These are phyloP conservation scores for Coemansia umbellata DNA, from an alignment of 192 early-diverging fungal genomes.

Conservation along the genomic window DNA sequence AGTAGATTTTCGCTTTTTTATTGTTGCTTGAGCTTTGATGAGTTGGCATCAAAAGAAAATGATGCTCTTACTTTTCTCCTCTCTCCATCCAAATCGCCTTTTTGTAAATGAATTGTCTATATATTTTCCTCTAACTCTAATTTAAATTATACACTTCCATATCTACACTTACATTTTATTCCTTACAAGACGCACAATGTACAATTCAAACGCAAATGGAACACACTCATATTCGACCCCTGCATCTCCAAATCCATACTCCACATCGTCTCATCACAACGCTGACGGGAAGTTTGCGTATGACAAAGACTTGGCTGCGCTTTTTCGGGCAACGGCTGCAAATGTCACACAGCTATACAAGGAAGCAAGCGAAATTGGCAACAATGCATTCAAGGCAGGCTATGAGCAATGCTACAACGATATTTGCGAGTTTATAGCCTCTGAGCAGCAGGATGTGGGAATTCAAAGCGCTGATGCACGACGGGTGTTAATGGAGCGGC, in stretches of 20 bases:
- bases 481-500: slow-evolving; percentile 21
- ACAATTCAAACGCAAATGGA: slow-evolving; percentile 21
- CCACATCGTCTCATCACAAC: slow-evolving; percentile 1
- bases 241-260: slow-evolving; percentile 30
- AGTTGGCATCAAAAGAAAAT: too few relatives aligned
- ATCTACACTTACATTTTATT: neutral
- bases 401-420: slow-evolving; percentile 50
- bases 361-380: slow-evolving; percentile 43
- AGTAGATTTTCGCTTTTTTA: too few relatives aligned
- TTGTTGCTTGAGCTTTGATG: too few relatives aligned
- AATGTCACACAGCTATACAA: slow-evolving; percentile 51
- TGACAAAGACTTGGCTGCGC: slow-evolving; percentile 37
- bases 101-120: slow-evolving; percentile 3
- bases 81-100: neutral
- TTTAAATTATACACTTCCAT: neutral
- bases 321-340: slow-evolving; percentile 46
- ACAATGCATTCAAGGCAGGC: slow-evolving; percentile 38
- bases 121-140: neutral
- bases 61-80: too few relatives aligned
- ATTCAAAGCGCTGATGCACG: neutral
- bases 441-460: neutral
- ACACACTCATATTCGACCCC: slow-evolving; percentile 44
- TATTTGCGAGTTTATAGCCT: slow-evolving; percentile 34
- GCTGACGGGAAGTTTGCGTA: slow-evolving; percentile 21
- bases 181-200: slow-evolving; percentile 17